Evolutionary conservation across 345 rosid species (phyloP).

Genomic region (Stellera chamaejasme): DNA sequence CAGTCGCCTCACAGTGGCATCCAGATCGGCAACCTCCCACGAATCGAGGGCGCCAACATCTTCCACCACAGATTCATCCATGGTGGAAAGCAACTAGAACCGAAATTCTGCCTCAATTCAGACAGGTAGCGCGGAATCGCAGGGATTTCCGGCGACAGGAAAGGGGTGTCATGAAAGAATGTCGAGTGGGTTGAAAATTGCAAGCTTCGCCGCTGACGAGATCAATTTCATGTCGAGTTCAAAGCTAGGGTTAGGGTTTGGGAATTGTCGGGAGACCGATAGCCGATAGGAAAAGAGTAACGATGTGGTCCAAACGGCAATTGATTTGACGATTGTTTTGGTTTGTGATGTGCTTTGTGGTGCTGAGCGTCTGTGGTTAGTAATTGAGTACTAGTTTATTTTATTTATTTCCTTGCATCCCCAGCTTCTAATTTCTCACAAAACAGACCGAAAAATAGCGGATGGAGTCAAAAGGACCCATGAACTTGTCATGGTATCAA

Average conservation of each 20-base stretch:
- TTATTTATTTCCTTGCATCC: too few relatives aligned
- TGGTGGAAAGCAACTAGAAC: conserved; percentile 13
- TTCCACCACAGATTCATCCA: conserved; percentile 70
- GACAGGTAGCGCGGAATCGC: neutral
- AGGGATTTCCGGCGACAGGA: conserved; percentile 9
- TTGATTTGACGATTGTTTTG: too few relatives aligned
- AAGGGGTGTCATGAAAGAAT: conserved; percentile 12
- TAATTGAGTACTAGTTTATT: too few relatives aligned
- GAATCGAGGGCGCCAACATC: conserved; percentile 74
- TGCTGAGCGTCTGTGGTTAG: too few relatives aligned
- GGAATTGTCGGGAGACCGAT: conserved; percentile 3
- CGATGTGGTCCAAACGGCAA: too few relatives aligned
- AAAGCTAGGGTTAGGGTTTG: conserved; percentile 13
- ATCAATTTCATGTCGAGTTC: conserved; percentile 13
- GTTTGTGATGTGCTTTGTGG: too few relatives aligned
- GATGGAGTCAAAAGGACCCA: too few relatives aligned
- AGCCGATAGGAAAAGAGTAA: too few relatives aligned
- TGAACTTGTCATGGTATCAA: too few relatives aligned
- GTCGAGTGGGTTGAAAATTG: neutral
- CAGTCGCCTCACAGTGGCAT: conserved; percentile 60
- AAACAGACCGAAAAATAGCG: too few relatives aligned
- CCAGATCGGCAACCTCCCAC: conserved; percentile 86
- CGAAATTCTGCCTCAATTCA: neutral
- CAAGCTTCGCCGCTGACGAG: neutral
- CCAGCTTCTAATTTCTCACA: too few relatives aligned